Percentiles rank a stretch among this genome's conserved stretches.
These are phyloP conservation scores for Acanthamoeba healyi DNA, from an alignment of 208 protist genomes.

Conservation along the genomic window DNA sequence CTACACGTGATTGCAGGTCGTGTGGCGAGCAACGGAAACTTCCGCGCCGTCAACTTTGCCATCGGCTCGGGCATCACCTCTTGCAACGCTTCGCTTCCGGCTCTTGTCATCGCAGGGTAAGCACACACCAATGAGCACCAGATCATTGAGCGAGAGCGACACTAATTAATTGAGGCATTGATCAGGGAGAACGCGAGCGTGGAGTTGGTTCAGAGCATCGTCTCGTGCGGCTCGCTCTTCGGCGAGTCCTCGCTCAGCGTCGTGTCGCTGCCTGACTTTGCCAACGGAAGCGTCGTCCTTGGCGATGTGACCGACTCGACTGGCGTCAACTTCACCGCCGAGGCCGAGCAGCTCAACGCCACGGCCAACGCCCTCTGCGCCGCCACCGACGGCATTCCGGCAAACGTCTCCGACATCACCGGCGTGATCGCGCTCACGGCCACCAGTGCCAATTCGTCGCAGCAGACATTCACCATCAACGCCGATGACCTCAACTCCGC, in stretches of 20 bases:
- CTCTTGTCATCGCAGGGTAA: not conserved
- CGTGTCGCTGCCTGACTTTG: not conserved
- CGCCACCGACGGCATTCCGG: not conserved
- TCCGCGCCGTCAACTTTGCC: not conserved
- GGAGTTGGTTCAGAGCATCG: not conserved
- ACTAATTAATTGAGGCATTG: too few species aligned
- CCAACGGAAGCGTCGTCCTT: not conserved
- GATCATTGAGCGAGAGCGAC: too few species aligned
- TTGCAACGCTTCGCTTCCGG: not conserved
- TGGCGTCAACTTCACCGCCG: not conserved
- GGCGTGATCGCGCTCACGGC: not conserved
- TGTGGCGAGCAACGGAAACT: not conserved
- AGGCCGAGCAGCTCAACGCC: not conserved
- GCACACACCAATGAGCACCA: too few species aligned
- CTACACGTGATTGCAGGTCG: not conserved
- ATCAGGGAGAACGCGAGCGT: not conserved
- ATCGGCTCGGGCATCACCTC: not conserved
- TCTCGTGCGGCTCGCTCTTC: slow-evolving; percentile 12
- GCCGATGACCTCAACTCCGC: not conserved
- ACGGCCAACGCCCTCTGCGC: not conserved
- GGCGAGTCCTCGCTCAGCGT: not conserved
- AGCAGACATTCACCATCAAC: not conserved
- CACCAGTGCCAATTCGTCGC: not conserved
- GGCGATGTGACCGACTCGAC: not conserved
- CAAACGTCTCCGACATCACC: not conserved